Conservation (phyloP, 345 rosid genomes). For the Eucalyptus erythrocorys region DNA sequence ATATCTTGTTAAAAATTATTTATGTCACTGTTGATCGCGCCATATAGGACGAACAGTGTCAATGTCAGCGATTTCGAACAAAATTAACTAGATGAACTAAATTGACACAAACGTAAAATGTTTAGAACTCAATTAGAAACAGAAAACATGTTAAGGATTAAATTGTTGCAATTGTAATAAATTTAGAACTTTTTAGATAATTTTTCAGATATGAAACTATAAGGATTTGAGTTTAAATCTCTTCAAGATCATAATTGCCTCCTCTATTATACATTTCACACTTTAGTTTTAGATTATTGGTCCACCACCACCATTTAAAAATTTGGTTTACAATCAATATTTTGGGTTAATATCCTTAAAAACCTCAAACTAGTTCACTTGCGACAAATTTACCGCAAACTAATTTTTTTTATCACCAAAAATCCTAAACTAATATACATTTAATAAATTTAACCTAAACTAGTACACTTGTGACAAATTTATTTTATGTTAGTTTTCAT, state of each 20-base stretch:
- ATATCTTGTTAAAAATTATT: no score
- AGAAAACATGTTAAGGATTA: not conserved
- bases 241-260: not conserved
- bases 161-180: not conserved
- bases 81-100: not conserved
- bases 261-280: not conserved
- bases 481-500: no score
- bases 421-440: fast-evolving
- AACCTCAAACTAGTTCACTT: no score
- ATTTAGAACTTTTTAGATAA: no score
- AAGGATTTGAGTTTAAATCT: not conserved
- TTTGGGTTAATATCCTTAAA: no score
- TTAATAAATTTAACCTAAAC: no score
- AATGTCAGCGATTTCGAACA: fast-evolving
- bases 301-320: not conserved
- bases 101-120: not conserved
- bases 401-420: no score
- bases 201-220: no score
- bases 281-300: not conserved
- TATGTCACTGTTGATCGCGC: fast-evolving
- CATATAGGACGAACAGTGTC: fast-evolving
- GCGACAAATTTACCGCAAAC: no score
- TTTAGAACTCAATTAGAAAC: not conserved
- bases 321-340: not conserved
- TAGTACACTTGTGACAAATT: no score